These are phyloP conservation scores for Cercospora janseana DNA, from an alignment of 2,329 filamentous ascomycete species.

Conservation along the genomic window DNA sequence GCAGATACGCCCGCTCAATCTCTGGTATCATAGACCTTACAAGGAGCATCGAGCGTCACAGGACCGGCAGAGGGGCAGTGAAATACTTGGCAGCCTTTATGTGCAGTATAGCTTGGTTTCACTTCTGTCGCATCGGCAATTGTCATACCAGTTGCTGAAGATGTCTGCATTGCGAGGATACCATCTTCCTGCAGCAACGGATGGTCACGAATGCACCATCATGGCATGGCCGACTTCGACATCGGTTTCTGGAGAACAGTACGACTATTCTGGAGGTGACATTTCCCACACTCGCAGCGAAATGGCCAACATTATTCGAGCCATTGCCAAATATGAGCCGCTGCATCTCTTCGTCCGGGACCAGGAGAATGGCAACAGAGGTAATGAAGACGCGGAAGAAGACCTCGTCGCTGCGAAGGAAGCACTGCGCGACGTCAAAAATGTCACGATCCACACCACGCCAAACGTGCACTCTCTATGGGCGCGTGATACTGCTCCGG, in stretches of 20 bases:
- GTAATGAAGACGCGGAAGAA: neutral
- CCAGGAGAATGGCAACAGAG: neutral
- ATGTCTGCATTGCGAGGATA: conserved; percentile 1
- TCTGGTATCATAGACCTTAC: too few species aligned
- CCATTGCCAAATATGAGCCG: conserved; percentile 18
- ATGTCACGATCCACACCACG: conserved; percentile 11
- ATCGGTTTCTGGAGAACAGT: conserved; percentile 10
- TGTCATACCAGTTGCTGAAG: neutral
- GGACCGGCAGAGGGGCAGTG: too few species aligned
- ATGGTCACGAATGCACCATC: conserved; percentile 16
- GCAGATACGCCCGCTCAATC: too few species aligned
- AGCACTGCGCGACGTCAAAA: conserved; percentile 8
- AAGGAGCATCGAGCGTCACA: too few species aligned
- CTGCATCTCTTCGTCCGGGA: conserved; percentile 16
- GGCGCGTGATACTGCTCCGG: conserved; percentile 24
- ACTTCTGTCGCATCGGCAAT: neutral
- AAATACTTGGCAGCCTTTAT: too few species aligned
- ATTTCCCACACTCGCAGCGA: conserved; percentile 9
- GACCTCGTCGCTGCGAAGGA: conserved; percentile 7
- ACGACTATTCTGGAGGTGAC: conserved; percentile 8
- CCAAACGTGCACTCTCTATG: conserved; percentile 19
- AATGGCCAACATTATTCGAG: conserved; percentile 11
- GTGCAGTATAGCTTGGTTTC: too few species aligned
- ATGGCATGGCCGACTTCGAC: conserved; percentile 17
- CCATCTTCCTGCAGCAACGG: conserved; percentile 15